These are phyloP conservation scores for Rhipidocladum racemiflorum DNA, from an alignment of 176 grass and related monocot species.

Conservation along the genomic window DNA sequence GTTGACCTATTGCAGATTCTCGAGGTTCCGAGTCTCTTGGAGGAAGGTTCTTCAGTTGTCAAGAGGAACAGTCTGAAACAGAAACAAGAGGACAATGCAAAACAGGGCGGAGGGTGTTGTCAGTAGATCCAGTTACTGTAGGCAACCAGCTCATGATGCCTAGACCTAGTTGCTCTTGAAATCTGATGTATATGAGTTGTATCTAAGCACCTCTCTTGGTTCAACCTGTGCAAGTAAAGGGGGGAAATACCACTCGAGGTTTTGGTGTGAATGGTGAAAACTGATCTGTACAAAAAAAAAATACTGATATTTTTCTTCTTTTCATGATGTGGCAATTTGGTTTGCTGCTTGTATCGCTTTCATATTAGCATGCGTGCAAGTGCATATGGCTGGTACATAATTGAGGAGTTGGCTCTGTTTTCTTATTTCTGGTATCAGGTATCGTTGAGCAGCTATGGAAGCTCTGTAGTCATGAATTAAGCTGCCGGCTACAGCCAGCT, in stretches of 20 bases:
- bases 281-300: slow-evolving; percentile 27
- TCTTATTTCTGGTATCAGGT: neutral
- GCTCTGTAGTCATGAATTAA: neutral
- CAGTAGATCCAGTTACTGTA: slow-evolving; percentile 27
- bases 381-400: slow-evolving; percentile 1
- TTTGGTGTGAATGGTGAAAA: slow-evolving; percentile 32
- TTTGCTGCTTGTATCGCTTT: slow-evolving; percentile 21
- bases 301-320: neutral
- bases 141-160: neutral
- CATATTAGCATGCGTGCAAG: neutral
- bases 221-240: neutral
- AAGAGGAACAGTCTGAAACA: slow-evolving; percentile 84
- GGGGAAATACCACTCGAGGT: slow-evolving; percentile 13
- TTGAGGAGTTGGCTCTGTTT: neutral
- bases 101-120: slow-evolving; percentile 56
- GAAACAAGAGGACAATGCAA: slow-evolving; percentile 64
- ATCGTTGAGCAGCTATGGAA: neutral
- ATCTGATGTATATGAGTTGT: slow-evolving; percentile 46
- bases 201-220: slow-evolving; percentile 24
- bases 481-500: no score
- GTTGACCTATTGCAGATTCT: slow-evolving; percentile 60
- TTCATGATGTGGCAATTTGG: slow-evolving; percentile 1
- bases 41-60: slow-evolving; percentile 73
- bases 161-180: slow-evolving; percentile 13
- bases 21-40: slow-evolving; percentile 77